phyloP scores from a whole-genome alignment of 2,329 filamentous ascomycete genomes.

The Penicillium sp. region DNA sequence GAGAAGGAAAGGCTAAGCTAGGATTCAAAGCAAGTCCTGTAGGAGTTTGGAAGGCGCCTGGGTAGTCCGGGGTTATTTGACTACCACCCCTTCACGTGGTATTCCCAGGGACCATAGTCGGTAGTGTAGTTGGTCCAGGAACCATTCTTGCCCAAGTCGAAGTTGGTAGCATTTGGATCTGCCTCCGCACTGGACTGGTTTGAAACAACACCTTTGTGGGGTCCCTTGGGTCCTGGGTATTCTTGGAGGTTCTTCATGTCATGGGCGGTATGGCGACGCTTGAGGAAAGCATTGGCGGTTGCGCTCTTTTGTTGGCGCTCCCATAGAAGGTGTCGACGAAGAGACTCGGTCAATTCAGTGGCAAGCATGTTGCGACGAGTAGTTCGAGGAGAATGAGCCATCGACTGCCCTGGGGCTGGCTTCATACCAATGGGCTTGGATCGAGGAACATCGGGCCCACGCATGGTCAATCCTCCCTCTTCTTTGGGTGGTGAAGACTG shows the following conservation, averaged over 20 bases:
- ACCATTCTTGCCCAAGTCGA: slow-evolving; percentile 64
- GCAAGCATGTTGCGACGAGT: slow-evolving; percentile 94
- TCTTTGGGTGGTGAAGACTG: slow-evolving; percentile 61
- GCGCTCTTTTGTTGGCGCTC: slow-evolving; percentile 93
- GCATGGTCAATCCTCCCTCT: slow-evolving; percentile 64
- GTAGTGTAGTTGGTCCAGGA: slow-evolving; percentile 83
- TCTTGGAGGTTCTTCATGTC: slow-evolving; percentile 87
- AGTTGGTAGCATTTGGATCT: slow-evolving; percentile 17
- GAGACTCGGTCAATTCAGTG: slow-evolving; percentile 88
- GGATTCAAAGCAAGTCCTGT: slow-evolving; percentile 12
- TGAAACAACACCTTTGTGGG: slow-evolving; percentile 43
- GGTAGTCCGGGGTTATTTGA: neutral
- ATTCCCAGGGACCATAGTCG: slow-evolving; percentile 77
- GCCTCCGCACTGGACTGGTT: slow-evolving; percentile 26
- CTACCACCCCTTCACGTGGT: slow-evolving; percentile 85
- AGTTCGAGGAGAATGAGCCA: slow-evolving; percentile 84
- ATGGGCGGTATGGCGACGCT: slow-evolving; percentile 86
- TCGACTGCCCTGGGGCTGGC: slow-evolving; percentile 68
- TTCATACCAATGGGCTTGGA: slow-evolving; percentile 81
- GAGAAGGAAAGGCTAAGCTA: slow-evolving; percentile 15
- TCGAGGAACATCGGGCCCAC: slow-evolving; percentile 64
- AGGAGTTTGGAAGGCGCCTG: neutral
- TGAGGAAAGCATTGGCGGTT: slow-evolving; percentile 83
- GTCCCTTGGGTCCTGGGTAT: slow-evolving; percentile 67
- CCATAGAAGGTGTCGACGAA: slow-evolving; percentile 89